Percentiles rank a stretch among this genome's conserved stretches.
Conservation (phyloP, 805 yeast genomes). For the Scheffersomyces stipitis region DNA sequence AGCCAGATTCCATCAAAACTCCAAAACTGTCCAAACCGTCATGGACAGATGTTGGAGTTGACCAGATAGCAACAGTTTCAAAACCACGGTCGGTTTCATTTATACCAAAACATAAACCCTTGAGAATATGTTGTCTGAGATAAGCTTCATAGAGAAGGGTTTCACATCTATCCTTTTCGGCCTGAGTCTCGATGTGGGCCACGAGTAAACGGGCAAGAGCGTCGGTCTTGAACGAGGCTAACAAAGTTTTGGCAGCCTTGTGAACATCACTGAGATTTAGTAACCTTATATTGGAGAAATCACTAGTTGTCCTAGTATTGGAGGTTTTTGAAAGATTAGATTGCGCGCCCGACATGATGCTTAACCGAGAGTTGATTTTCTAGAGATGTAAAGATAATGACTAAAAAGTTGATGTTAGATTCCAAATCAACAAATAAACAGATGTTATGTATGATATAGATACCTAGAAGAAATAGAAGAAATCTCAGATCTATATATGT, state of each 20-base stretch:
- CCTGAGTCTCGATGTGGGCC: conserved; percentile 21
- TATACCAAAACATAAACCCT: conserved; percentile 51
- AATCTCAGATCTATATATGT: too few species aligned
- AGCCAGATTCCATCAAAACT: conserved; percentile 53
- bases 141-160: conserved; percentile 50
- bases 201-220: conserved; percentile 32
- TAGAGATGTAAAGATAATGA: too few species aligned
- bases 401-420: too few species aligned
- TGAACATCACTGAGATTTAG: conserved; percentile 17
- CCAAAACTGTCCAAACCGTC: conserved; percentile 46
- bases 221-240: conserved; percentile 36
- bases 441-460: too few species aligned
- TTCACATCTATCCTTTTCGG: conserved; percentile 25
- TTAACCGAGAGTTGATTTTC: too few species aligned
- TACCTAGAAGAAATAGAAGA: too few species aligned
- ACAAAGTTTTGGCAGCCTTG: conserved; percentile 39
- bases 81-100: conserved; percentile 43
- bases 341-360: too few species aligned
- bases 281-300: conserved; percentile 5
- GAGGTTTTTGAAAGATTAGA: too few species aligned
- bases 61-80: conserved; percentile 58
- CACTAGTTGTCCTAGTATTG: too few species aligned
- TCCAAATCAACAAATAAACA: too few species aligned
- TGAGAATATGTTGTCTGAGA: conserved; percentile 47
- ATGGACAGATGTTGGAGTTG: conserved; percentile 42